Evolutionary conservation across 768 basidiomycete species (phyloP).

Genomic region (Mycena maculata): DNA sequence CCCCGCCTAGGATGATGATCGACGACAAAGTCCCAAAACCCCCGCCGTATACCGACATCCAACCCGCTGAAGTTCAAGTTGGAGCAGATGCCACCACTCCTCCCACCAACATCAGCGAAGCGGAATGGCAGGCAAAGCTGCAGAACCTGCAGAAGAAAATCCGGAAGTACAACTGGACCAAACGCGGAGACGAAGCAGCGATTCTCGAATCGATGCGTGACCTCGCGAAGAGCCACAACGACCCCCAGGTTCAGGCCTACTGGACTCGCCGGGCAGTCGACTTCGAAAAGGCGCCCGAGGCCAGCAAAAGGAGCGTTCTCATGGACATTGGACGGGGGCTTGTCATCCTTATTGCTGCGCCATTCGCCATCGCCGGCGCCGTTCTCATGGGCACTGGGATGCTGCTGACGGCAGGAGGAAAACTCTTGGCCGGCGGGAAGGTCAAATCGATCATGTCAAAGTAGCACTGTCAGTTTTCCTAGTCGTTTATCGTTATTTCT

Average conservation of each 20-base stretch:
- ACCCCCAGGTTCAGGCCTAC: conserved; percentile 29
- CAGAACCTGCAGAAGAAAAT: conserved; percentile 22
- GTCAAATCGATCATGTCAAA: not conserved
- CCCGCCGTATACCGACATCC: not conserved
- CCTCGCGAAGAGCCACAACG: conserved; percentile 25
- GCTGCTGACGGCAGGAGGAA: conserved; percentile 16
- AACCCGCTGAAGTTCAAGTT: too few relatives aligned
- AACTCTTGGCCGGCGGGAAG: conserved; percentile 12
- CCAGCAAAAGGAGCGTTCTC: conserved; percentile 19
- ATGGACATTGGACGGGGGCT: conserved; percentile 17
- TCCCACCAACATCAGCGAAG: conserved; percentile 6
- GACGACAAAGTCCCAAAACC: not conserved
- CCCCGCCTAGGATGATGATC: conserved; percentile 1
- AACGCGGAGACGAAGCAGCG: conserved; percentile 14
- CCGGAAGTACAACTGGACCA: conserved; percentile 30
- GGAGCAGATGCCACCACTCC: too few relatives aligned
- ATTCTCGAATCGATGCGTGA: conserved; percentile 29
- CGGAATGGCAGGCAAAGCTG: conserved; percentile 25
- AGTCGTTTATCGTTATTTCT: not conserved
- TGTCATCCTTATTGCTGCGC: conserved; percentile 21
- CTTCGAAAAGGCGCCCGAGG: conserved; percentile 24
- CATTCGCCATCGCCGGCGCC: conserved; percentile 20
- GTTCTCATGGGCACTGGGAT: conserved; percentile 15
- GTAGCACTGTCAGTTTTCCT: not conserved
- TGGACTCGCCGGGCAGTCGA: conserved; percentile 24